phyloP scores from a whole-genome alignment of 2,329 filamentous ascomycete species.

The Colletotrichum acutatum region DNA sequence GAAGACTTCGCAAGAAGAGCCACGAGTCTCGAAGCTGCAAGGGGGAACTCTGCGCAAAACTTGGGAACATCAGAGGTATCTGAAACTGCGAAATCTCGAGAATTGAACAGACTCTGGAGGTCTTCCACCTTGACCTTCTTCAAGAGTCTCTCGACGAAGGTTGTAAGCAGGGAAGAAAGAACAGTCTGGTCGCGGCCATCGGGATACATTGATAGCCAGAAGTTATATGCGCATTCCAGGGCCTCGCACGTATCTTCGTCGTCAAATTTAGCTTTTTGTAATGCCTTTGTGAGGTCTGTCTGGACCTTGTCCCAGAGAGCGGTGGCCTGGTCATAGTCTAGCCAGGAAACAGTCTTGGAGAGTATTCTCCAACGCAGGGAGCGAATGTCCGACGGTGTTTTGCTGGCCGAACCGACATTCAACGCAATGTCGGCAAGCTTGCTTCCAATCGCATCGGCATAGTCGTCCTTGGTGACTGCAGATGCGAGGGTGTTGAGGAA shows the following conservation, averaged over 20 bases:
- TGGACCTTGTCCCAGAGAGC: slow-evolving; percentile 48
- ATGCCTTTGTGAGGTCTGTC: slow-evolving; percentile 44
- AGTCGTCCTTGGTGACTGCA: slow-evolving; percentile 54
- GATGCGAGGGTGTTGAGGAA: slow-evolving; percentile 56
- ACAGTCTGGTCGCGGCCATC: slow-evolving; percentile 45
- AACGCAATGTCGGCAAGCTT: slow-evolving; percentile 50
- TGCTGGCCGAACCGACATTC: slow-evolving; percentile 39
- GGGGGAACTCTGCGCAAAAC: slow-evolving; percentile 25
- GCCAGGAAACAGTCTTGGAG: slow-evolving; percentile 50
- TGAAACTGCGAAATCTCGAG: not conserved
- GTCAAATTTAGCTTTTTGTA: slow-evolving; percentile 46
- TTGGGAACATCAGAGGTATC: slow-evolving; percentile 7
- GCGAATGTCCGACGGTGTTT: slow-evolving; percentile 43
- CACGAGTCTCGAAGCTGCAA: slow-evolving; percentile 30
- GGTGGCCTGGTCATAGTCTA: slow-evolving; percentile 41
- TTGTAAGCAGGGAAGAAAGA: slow-evolving; percentile 45
- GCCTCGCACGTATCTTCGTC: slow-evolving; percentile 52
- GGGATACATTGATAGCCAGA: slow-evolving; percentile 52
- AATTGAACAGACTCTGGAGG: not conserved
- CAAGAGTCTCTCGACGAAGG: slow-evolving; percentile 47
- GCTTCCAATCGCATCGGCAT: slow-evolving; percentile 53
- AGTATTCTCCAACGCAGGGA: slow-evolving; percentile 55
- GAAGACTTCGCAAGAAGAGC: slow-evolving; percentile 21
- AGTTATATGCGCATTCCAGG: slow-evolving; percentile 51
- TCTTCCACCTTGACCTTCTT: slow-evolving; percentile 26